phyloP scores from a whole-genome alignment of 805 yeast genomes.

The Wickerhamomyces strasburgensis region DNA sequence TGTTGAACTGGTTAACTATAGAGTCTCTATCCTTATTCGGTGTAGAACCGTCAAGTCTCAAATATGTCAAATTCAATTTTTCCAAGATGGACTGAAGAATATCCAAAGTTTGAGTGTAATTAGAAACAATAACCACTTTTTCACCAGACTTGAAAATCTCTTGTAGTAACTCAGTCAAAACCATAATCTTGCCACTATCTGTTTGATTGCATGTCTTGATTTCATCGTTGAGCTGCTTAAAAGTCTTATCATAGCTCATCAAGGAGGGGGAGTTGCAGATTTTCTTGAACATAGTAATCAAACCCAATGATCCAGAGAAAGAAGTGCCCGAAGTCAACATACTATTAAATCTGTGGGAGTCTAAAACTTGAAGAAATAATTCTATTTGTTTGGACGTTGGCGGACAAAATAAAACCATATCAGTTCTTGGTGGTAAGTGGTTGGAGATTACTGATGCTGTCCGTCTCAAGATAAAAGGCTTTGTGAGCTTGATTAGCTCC shows the following conservation, averaged over 20 bases:
- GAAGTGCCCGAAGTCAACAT: slow-evolving; percentile 13
- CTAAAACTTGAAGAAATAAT: slow-evolving; percentile 47
- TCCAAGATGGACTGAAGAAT: slow-evolving; percentile 55
- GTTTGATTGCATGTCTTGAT: slow-evolving; percentile 54
- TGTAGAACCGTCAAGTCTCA: slow-evolving; percentile 81
- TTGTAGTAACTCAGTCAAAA: slow-evolving; percentile 51
- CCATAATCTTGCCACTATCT: slow-evolving; percentile 55
- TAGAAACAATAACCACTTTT: slow-evolving; percentile 81
- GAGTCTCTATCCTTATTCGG: slow-evolving; percentile 59
- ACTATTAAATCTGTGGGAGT: slow-evolving; percentile 25
- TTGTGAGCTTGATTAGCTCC: slow-evolving; percentile 61
- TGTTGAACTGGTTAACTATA: slow-evolving; percentile 56
- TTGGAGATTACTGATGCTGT: slow-evolving; percentile 52
- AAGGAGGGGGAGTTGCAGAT: slow-evolving; percentile 79
- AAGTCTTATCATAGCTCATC: slow-evolving; percentile 44
- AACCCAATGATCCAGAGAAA: slow-evolving; percentile 46
- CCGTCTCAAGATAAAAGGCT: slow-evolving; percentile 66
- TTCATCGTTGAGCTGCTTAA: slow-evolving; percentile 47
- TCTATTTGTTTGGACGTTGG: slow-evolving; percentile 62
- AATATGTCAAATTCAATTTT: slow-evolving; percentile 43
- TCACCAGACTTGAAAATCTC: slow-evolving; percentile 44
- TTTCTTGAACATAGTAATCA: slow-evolving; percentile 73
- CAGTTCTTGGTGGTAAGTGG: slow-evolving; percentile 70
- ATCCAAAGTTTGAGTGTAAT: slow-evolving; percentile 83
- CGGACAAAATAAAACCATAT: slow-evolving; percentile 67